Base-by-base conservation (phyloP, 805 yeast genomes). In the Candida caryicola region DNA sequence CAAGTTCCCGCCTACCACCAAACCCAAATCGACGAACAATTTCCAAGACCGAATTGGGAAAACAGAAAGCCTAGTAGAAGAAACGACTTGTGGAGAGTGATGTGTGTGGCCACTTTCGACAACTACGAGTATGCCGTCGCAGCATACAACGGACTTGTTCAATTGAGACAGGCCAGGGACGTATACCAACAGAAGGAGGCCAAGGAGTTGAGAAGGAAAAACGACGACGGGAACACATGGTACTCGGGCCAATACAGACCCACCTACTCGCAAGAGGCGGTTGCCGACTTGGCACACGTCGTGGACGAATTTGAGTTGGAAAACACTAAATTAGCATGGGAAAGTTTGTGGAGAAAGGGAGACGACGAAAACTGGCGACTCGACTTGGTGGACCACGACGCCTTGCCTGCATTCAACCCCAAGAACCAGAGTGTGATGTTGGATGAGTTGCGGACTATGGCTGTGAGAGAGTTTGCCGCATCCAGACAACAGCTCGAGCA, bases 231-330 rank as follows among this genome's bases (percentile, higher is more conserved):
- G 1, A 82, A 85, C 62, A 78, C 82, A 34, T 89, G 96, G 96
- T 82, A 71, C 59, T 77, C 83, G 40, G 91, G 87, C 33, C 95
- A 86, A 62, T 91, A 76, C 68, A 77, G 96, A 55, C 97, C 97
- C 17, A 81, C 93, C 0, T 86, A 82, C 63, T 72, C 95, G 9
- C 95, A 87, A 60, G 97, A 90, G 60, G 85, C 96, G 1, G 88
- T 87, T 19, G 86, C 96, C 4, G 98, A 90, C 62, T 65, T 90
- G 47, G 65, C 79, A 23, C 73, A 79, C 36, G 81, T 82, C 8
- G 67, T 83, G n/a, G 89, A 83, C 39, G 82, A 80, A 44, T 70
- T 81, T 44, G 70, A 69, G 34, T 60, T 69, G 49, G 67, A 59
- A 25, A 45, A 68, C 46, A 68, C 82, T 27, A 75, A 67, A 31